Conservation (phyloP, 768 basidiomycete species). For the Boletus vinaceobasis region DNA sequence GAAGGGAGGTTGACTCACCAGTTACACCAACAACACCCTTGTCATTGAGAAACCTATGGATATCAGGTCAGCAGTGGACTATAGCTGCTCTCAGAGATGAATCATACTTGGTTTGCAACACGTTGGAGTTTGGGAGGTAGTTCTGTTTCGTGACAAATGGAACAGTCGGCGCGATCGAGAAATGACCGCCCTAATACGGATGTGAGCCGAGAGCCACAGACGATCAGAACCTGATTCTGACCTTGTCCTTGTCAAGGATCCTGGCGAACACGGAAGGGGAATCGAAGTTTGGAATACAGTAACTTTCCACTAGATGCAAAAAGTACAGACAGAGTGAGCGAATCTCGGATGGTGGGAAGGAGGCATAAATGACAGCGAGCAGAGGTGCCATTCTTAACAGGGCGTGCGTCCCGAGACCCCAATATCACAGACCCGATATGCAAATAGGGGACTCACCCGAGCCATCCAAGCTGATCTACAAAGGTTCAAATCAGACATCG, state of each 20-base stretch:
- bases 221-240: constrained; percentile 6
- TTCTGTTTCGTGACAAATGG: constrained; percentile 76
- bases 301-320: constrained; percentile 68
- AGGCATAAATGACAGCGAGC: neutral
- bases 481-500: constrained; percentile 1
- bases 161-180: constrained; percentile 75
- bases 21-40: constrained; percentile 83
- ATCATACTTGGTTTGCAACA: constrained; percentile 73
- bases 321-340: constrained; percentile 1
- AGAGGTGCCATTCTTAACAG: neutral
- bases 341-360: neutral
- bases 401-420: neutral
- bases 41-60: constrained; percentile 72
- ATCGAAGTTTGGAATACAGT: constrained; percentile 92
- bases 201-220: constrained; percentile 1
- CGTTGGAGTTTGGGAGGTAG: constrained; percentile 80
- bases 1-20: constrained; percentile 38
- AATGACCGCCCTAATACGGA: constrained; percentile 71
- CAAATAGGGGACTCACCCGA: constrained; percentile 51
- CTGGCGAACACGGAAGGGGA: constrained; percentile 90
- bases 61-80: neutral
- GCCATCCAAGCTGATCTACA: constrained; percentile 71
- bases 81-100: neutral
- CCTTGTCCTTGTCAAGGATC: constrained; percentile 82
- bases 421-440: neutral